Evolutionary conservation across 2,329 filamentous ascomycete species (phyloP).

Genomic region (Fusarium sp.): DNA sequence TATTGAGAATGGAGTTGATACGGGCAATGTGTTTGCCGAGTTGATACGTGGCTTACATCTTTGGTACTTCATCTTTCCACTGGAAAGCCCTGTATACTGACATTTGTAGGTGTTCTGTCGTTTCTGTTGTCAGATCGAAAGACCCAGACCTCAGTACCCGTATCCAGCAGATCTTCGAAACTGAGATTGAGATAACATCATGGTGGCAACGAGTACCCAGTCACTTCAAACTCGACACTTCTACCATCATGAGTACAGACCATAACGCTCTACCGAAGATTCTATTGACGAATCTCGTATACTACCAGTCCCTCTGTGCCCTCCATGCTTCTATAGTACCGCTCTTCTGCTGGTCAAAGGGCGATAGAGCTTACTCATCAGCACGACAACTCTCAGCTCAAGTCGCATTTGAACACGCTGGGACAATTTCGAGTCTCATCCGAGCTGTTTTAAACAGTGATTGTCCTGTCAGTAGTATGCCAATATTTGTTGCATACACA

Average conservation of each 20-base stretch:
- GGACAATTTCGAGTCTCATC: not conserved
- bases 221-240: not conserved
- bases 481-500: conserved; percentile 5
- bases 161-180: not conserved
- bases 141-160: fast-evolving
- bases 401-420: not conserved
- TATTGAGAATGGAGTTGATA: not conserved
- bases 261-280: not conserved
- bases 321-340: conserved; percentile 4
- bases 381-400: not conserved
- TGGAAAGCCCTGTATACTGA: fast-evolving
- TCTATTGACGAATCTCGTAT: not conserved
- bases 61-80: not conserved
- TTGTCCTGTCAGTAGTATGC: fast-evolving
- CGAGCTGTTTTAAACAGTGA: fast-evolving
- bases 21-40: not conserved
- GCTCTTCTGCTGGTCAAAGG: conserved; percentile 1
- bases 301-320: not conserved
- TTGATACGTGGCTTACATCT: not conserved
- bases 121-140: not conserved
- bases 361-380: not conserved
- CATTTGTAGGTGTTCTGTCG: fast-evolving
- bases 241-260: fast-evolving
- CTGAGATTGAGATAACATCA: fast-evolving
- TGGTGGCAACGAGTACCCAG: not conserved